Conservation (phyloP, 1,284 basidiomycete species). For the Ganoderma boninense region DNA sequence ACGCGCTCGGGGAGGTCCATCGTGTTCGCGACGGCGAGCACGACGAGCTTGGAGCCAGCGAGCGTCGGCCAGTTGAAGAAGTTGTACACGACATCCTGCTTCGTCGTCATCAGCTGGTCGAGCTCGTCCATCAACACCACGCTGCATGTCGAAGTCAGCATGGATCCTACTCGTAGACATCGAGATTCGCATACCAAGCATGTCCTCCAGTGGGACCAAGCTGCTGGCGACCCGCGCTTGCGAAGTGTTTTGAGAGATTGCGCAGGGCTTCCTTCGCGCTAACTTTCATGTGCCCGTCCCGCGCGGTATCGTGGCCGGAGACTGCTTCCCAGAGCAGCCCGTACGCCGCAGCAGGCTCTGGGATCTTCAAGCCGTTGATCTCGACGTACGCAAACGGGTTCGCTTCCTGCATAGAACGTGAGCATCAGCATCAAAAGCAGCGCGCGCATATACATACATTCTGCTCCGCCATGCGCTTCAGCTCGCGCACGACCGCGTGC, state of each 20-base stretch:
- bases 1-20: conserved; percentile 98
- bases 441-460: conserved; percentile 57
- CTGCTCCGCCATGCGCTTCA: conserved; percentile 86
- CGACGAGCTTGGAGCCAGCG: conserved; percentile 86
- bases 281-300: conserved; percentile 69
- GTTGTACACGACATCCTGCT: conserved; percentile 99
- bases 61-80: conserved; percentile 99
- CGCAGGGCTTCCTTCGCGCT: conserved; percentile 78
- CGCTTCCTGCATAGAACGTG: conserved; percentile 67
- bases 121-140: conserved; percentile 97
- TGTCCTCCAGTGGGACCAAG: conserved; percentile 69
- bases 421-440: conserved; percentile 38
- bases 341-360: conserved; percentile 90
- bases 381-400: conserved; percentile 97
- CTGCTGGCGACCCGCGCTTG: conserved; percentile 49
- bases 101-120: conserved; percentile 94
- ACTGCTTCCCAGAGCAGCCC: conserved; percentile 90
- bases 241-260: conserved; percentile 70
- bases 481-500: conserved; percentile 88
- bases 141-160: conserved; percentile 49
- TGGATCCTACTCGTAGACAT: not conserved
- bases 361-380: conserved; percentile 95
- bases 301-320: conserved; percentile 72
- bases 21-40: conserved; percentile 97
- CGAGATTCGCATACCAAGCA: conserved; percentile 61